These are phyloP conservation scores for Ustanciosporium gigantosporum DNA, from an alignment of 1,284 basidiomycete genomes.

Conservation along the genomic window DNA sequence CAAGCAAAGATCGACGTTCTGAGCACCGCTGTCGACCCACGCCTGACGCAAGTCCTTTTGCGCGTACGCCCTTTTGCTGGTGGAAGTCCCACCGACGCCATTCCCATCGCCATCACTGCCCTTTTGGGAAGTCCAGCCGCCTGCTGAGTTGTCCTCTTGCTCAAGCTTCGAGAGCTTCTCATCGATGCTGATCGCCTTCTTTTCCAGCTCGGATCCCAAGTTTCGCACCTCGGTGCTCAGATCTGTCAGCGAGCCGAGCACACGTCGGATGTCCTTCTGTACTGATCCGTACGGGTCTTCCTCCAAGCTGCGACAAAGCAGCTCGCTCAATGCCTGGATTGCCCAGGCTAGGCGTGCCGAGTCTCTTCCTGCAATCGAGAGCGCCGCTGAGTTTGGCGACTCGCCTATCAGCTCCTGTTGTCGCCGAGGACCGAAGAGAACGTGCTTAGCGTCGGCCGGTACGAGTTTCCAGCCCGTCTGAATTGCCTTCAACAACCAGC, in stretches of 20 bases:
- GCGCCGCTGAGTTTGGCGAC: constrained; percentile 6
- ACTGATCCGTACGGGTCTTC: constrained; percentile 47
- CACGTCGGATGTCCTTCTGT: constrained; percentile 32
- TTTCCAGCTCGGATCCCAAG: constrained; percentile 20
- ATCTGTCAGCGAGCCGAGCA: constrained; percentile 13
- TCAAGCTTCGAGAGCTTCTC: constrained; percentile 7
- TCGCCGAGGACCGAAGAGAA: constrained; percentile 32
- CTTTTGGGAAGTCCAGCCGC: no score
- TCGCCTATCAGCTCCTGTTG: constrained; percentile 9
- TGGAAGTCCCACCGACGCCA: not conserved
- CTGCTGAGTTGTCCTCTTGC: not conserved
- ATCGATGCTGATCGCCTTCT: constrained; percentile 7
- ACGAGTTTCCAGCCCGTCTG: constrained; percentile 10
- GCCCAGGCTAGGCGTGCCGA: constrained; percentile 14
- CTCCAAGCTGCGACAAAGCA: constrained; percentile 36
- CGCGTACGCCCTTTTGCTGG: not conserved
- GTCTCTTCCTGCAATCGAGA: constrained; percentile 9
- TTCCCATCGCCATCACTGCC: not conserved
- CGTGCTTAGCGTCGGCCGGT: constrained; percentile 44
- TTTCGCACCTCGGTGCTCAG: constrained; percentile 11
- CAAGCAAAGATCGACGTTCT: constrained; percentile 8
- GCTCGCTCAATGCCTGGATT: constrained; percentile 13
- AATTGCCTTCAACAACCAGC: not conserved
- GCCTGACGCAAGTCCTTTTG: constrained; percentile 4
- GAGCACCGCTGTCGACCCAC: constrained; percentile 17